phyloP scores from a whole-genome alignment of 805 yeast genomes.

The Cyberlindnera euphorbiiphila region DNA sequence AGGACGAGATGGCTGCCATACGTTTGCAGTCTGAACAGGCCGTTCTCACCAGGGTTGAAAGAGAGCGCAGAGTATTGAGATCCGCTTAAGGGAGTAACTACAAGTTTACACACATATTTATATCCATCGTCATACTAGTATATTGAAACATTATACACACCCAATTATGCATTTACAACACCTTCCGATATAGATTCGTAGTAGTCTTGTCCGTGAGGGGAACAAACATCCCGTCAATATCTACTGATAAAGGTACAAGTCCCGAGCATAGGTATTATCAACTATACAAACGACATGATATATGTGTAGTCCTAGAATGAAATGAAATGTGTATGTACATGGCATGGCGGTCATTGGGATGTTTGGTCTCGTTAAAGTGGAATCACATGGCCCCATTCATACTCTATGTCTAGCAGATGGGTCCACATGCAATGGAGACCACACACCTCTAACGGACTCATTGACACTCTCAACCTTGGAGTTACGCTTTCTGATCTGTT shows the following conservation, averaged over 20 bases:
- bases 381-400: too few relatives aligned
- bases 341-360: neutral
- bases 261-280: too few relatives aligned
- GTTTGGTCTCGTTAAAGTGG: neutral
- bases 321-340: conserved; percentile 1
- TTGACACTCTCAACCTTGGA: conserved; percentile 80
- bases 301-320: neutral
- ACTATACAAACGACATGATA: too few relatives aligned
- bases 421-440: conserved; percentile 92
- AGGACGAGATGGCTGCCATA: conserved; percentile 18
- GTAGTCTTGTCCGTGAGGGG: too few relatives aligned
- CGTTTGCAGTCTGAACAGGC: conserved; percentile 26
- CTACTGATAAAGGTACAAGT: too few relatives aligned
- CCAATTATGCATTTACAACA: neutral
- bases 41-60: conserved; percentile 26
- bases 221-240: neutral
- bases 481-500: conserved; percentile 51
- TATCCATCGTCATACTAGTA: neutral
- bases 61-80: conserved; percentile 23
- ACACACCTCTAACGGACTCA: conserved; percentile 86
- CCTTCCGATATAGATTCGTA: too few relatives aligned
- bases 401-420: conserved; percentile 43
- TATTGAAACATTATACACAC: neutral
- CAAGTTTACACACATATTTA: neutral
- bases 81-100: neutral